phyloP scores from a whole-genome alignment of 192 early-diverging fungal genomes.

The Backusella tarrabulga region DNA sequence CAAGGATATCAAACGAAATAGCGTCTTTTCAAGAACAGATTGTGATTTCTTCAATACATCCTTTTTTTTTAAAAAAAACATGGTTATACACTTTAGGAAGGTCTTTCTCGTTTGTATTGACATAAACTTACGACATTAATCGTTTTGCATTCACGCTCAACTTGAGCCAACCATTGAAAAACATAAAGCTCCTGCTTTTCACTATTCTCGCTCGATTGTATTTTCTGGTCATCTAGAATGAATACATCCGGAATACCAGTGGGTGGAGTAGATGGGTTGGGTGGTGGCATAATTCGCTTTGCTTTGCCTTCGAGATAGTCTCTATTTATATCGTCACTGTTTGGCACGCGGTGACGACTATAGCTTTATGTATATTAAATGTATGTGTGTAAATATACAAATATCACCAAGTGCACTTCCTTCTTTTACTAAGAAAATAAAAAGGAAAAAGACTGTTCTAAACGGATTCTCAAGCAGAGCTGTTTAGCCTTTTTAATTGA shows the following conservation, averaged over 20 bases:
- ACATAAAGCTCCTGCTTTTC: slow-evolving; percentile 81
- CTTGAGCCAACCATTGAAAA: slow-evolving; percentile 86
- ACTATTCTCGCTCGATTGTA: slow-evolving; percentile 37
- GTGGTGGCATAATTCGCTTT: slow-evolving; percentile 2
- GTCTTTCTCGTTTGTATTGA: background rate
- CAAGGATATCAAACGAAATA: slow-evolving; percentile 69
- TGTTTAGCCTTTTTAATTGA: background rate
- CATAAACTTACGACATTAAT: slow-evolving; percentile 43
- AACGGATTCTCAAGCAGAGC: background rate
- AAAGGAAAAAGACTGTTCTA: background rate
- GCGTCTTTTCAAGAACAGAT: slow-evolving; percentile 66
- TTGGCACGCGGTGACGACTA: background rate
- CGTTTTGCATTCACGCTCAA: slow-evolving; percentile 72
- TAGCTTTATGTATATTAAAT: background rate
- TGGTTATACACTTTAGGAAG: background rate
- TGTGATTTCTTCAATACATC: slow-evolving; percentile 63
- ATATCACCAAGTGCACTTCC: background rate
- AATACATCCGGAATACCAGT: slow-evolving; percentile 49
- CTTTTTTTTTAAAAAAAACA: slow-evolving; percentile 24
- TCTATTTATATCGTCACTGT: background rate
- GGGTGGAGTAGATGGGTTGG: slow-evolving; percentile 19
- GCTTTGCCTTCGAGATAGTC: background rate
- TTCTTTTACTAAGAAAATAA: background rate
- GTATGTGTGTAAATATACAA: background rate
- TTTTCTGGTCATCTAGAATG: slow-evolving; percentile 49